These are phyloP conservation scores for Candida corydali DNA, from an alignment of 805 yeast genomes.

Conservation along the genomic window DNA sequence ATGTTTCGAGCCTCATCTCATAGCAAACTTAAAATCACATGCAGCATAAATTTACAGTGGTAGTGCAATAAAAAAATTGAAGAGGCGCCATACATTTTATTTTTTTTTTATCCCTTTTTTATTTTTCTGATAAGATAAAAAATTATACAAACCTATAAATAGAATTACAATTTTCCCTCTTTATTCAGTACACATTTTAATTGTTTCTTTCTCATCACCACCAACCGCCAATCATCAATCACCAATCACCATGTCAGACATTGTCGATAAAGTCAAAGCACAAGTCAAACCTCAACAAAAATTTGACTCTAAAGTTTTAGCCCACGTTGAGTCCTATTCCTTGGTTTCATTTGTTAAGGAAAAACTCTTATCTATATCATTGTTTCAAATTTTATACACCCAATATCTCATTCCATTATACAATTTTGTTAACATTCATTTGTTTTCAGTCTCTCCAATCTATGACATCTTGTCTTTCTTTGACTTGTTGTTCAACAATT, in stretches of 20 bases:
- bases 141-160: too few relatives aligned
- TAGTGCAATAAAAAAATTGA: too few relatives aligned
- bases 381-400: slow-evolving; percentile 21
- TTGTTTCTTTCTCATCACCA: not conserved
- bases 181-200: too few relatives aligned
- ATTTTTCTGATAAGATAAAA: too few relatives aligned
- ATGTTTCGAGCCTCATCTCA: too few relatives aligned
- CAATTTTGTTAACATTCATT: slow-evolving; percentile 18
- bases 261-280: slow-evolving; percentile 7
- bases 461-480: slow-evolving; percentile 7
- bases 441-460: slow-evolving; percentile 14
- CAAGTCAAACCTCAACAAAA: slow-evolving; percentile 10
- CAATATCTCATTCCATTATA: slow-evolving; percentile 15
- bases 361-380: slow-evolving; percentile 21
- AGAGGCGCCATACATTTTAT: too few relatives aligned
- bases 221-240: too few relatives aligned
- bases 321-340: slow-evolving; percentile 30
- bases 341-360: slow-evolving; percentile 19
- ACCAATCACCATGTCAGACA: slow-evolving; percentile 8
- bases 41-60: too few relatives aligned
- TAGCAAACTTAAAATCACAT: too few relatives aligned
- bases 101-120: too few relatives aligned
- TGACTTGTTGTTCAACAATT: slow-evolving; percentile 13
- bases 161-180: too few relatives aligned
- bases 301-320: slow-evolving; percentile 29